Evolutionary conservation across 352 stramenopile genomes (phyloP).

Genomic region (Phytophthora hibernalis): DNA sequence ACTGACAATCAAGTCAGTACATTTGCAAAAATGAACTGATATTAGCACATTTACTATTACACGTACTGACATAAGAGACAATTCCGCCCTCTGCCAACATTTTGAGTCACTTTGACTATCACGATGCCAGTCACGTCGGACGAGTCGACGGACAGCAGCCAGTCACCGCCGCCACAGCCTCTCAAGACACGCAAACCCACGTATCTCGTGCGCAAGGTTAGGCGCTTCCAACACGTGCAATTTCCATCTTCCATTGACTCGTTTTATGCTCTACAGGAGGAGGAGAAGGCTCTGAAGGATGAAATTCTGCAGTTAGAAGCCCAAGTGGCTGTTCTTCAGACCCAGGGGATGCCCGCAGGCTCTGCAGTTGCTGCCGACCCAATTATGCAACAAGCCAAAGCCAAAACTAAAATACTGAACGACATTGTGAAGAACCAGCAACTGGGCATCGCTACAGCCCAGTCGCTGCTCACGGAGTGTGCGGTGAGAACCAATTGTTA

Average conservation of each 20-base stretch:
- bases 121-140: background rate
- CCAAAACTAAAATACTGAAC: constrained; percentile 10
- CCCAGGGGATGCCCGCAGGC: constrained; percentile 1
- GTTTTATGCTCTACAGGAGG: constrained; percentile 12
- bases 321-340: constrained; percentile 13
- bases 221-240: background rate
- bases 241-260: background rate
- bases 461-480: constrained; percentile 34
- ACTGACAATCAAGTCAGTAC: background rate
- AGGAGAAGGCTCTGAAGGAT: constrained; percentile 8
- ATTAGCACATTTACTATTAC: no score
- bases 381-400: background rate
- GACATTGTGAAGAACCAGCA: constrained; percentile 19
- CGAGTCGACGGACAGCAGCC: background rate
- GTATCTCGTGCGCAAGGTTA: constrained; percentile 34
- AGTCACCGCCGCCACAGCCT: background rate
- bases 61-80: no score
- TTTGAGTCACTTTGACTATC: no score
- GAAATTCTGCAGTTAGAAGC: constrained; percentile 18
- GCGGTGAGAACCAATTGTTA: constrained; percentile 4
- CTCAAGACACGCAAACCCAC: constrained; percentile 36
- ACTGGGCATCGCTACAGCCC: constrained; percentile 27
- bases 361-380: background rate
- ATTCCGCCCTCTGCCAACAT: no score
- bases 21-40: background rate